Percentiles rank a stretch among this genome's conserved stretches.
These are phyloP conservation scores for Thalassiosira hispida DNA, from an alignment of 352 stramenopile genomes.

Conservation along the genomic window DNA sequence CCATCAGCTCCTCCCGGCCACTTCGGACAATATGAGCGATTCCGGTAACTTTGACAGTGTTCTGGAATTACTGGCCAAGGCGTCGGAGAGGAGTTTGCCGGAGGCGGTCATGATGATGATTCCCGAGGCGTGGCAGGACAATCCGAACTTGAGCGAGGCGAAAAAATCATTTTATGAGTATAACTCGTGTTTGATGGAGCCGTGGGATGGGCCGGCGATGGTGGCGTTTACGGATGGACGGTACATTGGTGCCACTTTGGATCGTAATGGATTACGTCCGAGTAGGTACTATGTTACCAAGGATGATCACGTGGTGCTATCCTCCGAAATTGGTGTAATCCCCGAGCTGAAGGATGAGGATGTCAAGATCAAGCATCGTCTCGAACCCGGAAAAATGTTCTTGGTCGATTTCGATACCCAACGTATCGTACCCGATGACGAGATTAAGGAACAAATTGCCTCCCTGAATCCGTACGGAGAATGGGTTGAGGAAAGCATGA, in stretches of 20 bases:
- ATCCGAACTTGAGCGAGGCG: constrained; percentile 88
- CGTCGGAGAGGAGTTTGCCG: constrained; percentile 90
- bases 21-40: constrained; percentile 94
- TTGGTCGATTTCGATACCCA: constrained; percentile 94
- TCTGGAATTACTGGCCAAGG: constrained; percentile 93
- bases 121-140: constrained; percentile 96
- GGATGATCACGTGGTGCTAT: constrained; percentile 94
- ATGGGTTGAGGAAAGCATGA: constrained; percentile 91
- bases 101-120: constrained; percentile 99
- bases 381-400: constrained; percentile 98
- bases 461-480: constrained; percentile 89
- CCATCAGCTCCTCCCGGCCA: constrained; percentile 90
- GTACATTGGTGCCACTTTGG: constrained; percentile 95
- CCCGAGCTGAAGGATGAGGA: constrained; percentile 90
- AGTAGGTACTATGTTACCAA: constrained; percentile 97
- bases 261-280: constrained; percentile 95
- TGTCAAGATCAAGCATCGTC: constrained; percentile 92
- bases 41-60: constrained; percentile 96
- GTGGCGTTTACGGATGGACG: constrained; percentile 95
- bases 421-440: constrained; percentile 93
- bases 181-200: constrained; percentile 96
- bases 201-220: constrained; percentile 97
- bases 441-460: constrained; percentile 94
- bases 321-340: constrained; percentile 93
- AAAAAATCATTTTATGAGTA: constrained; percentile 99